A percentile compares a stretch with the other conserved stretches of the same genome.
Conservation (phyloP, 1,284 basidiomycete species). For the Mycena citricolor region DNA sequence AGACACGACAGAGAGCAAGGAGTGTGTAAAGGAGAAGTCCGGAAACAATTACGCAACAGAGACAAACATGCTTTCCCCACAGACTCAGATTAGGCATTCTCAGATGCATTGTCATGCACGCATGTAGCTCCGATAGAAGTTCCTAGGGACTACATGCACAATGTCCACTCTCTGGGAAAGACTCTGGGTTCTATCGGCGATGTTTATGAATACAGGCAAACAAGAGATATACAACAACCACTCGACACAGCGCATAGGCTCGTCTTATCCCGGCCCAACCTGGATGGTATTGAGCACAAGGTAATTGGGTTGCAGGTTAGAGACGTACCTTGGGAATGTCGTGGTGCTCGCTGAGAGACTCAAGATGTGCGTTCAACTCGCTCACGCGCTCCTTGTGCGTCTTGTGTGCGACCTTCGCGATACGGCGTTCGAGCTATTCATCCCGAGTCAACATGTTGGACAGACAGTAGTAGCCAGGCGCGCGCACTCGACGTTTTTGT, state of each 20-base stretch:
- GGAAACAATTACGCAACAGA: no score
- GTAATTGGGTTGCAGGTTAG: conserved; percentile 61
- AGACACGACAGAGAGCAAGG: no score
- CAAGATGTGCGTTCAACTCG: conserved; percentile 89
- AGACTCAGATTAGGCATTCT: no score
- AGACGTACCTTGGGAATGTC: conserved; percentile 89
- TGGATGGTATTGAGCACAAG: conserved; percentile 35
- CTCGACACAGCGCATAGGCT: conserved; percentile 13
- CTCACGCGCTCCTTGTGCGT: conserved; percentile 96
- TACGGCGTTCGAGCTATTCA: conserved; percentile 77
- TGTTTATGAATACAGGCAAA: no score
- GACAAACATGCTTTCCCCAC: no score
- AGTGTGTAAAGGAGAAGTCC: no score
- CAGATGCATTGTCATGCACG: no score
- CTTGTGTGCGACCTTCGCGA: conserved; percentile 78
- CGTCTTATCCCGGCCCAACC: conserved; percentile 76
- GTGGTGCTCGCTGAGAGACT: conserved; percentile 88
- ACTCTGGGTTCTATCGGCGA: no score
- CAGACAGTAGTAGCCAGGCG: conserved; percentile 25
- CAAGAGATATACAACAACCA: no score
- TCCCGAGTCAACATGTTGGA: conserved; percentile 31
- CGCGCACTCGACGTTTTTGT: conserved; percentile 72
- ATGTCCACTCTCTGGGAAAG: no score
- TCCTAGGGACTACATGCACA: no score
- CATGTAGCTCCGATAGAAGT: no score